Evolutionary conservation across 371 early-diverging fungal species (phyloP), one percentile per base, ranked within the genome.

Genomic region (Mortierella sp.): DNA sequence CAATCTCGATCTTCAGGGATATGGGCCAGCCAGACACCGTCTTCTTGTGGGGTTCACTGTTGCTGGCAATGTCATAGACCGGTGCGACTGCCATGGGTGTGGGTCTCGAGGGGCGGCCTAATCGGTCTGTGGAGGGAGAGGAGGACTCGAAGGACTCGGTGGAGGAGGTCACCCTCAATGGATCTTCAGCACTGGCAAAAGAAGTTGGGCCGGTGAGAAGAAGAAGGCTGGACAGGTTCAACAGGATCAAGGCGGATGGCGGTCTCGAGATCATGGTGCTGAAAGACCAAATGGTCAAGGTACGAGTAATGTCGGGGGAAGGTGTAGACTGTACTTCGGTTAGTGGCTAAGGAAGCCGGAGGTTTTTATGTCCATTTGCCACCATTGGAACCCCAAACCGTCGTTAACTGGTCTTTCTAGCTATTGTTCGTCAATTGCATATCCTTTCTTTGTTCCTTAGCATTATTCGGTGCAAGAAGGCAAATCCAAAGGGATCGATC

Each of bases 1-100:
- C 77, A 52, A 77, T 63, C 53, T 71, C 77, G 22, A 77, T 63
- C 39, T 71, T 63, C 53, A 77, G 53, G 24, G 68, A 71, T 0
- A 34, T 11, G 6, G 77, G 77, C 77, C 77, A 77, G 1, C 71
- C 72, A 1, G 66, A 48, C 6, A 64, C 26, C 24, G 11, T 13
- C 47, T 31, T n/a, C 31, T 34, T 39, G 26, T 50, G 10, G 14
- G 47, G 19, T 31, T 61, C 61, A 61, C 39, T 61, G 39, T 61
- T 34, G 39, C 39, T 61, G 41, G 37, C 40, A 64, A 39, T 14
- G 64, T 64, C 40, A 64, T 64, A n/a, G n/a, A n/a, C n/a, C n/a
- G n/a, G n/a, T 2, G 50, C n/a, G 0, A 19, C 37, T 31, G 19
- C 19, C 31, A 34, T 58, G 34, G 58, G 58, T 19, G 34, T 31